Base-by-base conservation (phyloP, 805 yeast genomes). In the Saccharomycopsis olivae region DNA sequence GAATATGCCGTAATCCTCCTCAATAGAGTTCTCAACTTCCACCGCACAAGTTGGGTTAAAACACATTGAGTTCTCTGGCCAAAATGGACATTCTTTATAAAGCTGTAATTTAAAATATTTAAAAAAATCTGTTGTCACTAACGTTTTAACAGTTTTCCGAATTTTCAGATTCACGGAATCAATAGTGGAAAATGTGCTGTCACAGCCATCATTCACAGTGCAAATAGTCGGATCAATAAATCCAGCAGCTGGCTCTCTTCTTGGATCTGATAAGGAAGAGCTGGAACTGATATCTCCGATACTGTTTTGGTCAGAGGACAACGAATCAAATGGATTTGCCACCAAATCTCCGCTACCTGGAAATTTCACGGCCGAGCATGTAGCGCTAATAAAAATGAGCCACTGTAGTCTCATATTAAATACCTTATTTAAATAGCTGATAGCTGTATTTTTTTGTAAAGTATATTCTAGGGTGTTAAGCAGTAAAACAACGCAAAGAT, bases 1-100 rank as follows among this genome's bases (percentile, higher is more conserved):
- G 32, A 73, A 6, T 8, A 28, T 9, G 8, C 55, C 40, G 58
- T 57, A 16, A 87, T 87, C 34, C 16, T 27, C 32, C 9, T 9
- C 9, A 8, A 30, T 13, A 10, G 20, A 14, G 16, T 33, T 11
- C 37, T 77, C 84, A 2, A 85, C 73, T 55, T 87, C 95, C 31
- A 87, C 94, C 1, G 95, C 94, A 61, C 96, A 87, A 41, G 85
- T 79, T 47, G 84, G 69, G 53, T 86, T 84, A 46, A 87, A 83
- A 56, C 96, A 87, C 53, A 82, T 75, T 32, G 88, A 94, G 35
- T 69, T 69, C 52, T 69, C 69, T 6, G 66, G 75, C 87, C 85
- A 83, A 57, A 82, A 87, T 20, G 94, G 89, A 58, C 99, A 87
- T 56, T 73, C 73, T 48, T 70, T 79, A 58, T 76, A 85, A 42